Percentiles rank a stretch among this genome's conserved stretches.
Evolutionary conservation across 1,284 basidiomycete species (phyloP).

Genomic region (Mycena citricolor): DNA sequence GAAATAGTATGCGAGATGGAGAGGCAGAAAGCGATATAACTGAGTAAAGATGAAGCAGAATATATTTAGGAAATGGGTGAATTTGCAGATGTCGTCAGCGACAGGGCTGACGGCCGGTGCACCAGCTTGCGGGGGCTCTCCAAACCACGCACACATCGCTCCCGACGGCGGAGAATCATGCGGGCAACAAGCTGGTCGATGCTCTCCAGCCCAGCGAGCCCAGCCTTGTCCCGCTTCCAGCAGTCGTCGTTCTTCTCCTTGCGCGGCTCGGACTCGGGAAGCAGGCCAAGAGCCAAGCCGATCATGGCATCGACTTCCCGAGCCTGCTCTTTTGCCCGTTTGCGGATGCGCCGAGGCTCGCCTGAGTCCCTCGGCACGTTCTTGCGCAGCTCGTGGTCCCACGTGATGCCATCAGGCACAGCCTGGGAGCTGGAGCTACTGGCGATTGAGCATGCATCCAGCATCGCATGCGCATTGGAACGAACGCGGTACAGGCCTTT

Average conservation of each 20-base stretch:
- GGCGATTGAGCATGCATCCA: conserved; percentile 2
- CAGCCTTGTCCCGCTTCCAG: conserved; percentile 11
- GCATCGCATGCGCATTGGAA: conserved; percentile 2
- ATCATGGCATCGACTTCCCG: conserved; percentile 19
- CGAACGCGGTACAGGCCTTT: conserved; percentile 16
- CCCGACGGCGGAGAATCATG: conserved; percentile 20
- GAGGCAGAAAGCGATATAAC: too few species aligned
- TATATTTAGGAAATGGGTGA: too few species aligned
- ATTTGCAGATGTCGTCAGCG: too few species aligned
- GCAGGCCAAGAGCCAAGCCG: conserved; percentile 14
- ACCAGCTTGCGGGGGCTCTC: too few species aligned
- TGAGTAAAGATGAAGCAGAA: too few species aligned
- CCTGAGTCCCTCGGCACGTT: conserved; percentile 14
- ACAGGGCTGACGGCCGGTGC: too few species aligned
- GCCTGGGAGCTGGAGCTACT: background rate
- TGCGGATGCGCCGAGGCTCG: conserved; percentile 18
- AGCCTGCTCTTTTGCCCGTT: conserved; percentile 19
- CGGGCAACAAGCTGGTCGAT: conserved; percentile 18
- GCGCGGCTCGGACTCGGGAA: background rate
- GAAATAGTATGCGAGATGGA: too few species aligned
- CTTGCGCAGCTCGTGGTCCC: conserved; percentile 14
- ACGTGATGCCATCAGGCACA: background rate
- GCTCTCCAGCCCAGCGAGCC: conserved; percentile 13
- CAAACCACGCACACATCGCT: conserved; percentile 13
- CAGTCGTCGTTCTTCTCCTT: background rate